phyloP scores from a whole-genome alignment of 2,329 filamentous ascomycete species.

The Fusarium phyllophilum region DNA sequence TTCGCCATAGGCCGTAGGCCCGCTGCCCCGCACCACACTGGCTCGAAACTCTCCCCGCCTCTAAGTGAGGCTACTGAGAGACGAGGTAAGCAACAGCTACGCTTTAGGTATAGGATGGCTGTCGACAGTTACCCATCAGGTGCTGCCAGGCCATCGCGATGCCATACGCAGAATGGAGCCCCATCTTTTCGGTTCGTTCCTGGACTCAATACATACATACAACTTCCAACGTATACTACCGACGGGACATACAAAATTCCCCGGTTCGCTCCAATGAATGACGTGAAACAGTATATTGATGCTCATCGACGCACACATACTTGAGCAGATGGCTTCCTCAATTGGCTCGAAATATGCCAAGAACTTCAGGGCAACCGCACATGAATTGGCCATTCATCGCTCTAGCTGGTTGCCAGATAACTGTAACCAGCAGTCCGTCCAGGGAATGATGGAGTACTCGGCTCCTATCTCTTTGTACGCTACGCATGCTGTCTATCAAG shows the following conservation, averaged over 20 bases:
- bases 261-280: background rate
- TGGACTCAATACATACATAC: background rate
- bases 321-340: constrained; percentile 19
- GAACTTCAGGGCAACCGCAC: constrained; percentile 6
- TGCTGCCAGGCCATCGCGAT: constrained; percentile 3
- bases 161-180: constrained; percentile 8
- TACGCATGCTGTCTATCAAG: constrained; percentile 11
- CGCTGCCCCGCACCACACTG: constrained; percentile 28
- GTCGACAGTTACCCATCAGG: background rate
- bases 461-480: constrained; percentile 14
- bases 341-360: constrained; percentile 30
- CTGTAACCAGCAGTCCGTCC: constrained; percentile 4
- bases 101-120: constrained; percentile 35
- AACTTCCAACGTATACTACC: background rate
- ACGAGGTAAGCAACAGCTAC: constrained; percentile 23
- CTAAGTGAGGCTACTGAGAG: constrained; percentile 13
- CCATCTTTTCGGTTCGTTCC: constrained; percentile 1
- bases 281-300: constrained; percentile 4
- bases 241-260: constrained; percentile 8
- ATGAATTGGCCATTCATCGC: constrained; percentile 3
- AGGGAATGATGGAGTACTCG: constrained; percentile 30
- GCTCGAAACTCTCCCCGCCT: constrained; percentile 34
- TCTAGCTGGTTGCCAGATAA: constrained; percentile 7
- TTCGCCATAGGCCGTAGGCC: constrained; percentile 18
- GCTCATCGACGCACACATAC: constrained; percentile 20